phyloP scores from a whole-genome alignment of 176 grass and related monocot species.

The Metroxylon sagu region DNA sequence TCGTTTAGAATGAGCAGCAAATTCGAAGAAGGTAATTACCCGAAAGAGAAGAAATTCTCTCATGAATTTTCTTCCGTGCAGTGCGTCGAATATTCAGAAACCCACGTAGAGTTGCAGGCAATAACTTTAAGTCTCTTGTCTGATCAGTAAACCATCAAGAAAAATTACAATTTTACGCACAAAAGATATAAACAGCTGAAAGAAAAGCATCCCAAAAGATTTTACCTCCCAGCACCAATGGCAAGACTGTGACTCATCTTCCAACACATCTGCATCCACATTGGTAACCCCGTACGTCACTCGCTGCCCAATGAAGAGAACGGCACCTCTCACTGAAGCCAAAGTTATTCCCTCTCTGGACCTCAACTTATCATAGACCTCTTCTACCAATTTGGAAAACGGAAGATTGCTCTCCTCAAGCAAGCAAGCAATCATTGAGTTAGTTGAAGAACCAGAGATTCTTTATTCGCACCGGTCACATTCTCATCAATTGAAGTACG shows the following conservation, averaged over 20 bases:
- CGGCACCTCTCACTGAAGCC: constrained; percentile 39
- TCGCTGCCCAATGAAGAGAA: constrained; percentile 75
- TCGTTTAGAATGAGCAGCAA: too few relatives aligned
- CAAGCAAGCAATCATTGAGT: constrained; percentile 45
- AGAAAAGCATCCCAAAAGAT: not conserved
- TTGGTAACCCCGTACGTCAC: constrained; percentile 55
- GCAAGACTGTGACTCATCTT: constrained; percentile 59
- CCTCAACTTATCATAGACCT: constrained; percentile 50
- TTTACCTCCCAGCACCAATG: constrained; percentile 93
- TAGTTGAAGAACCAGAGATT: constrained; percentile 28
- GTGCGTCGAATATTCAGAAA: too few relatives aligned
- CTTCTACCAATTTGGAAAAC: constrained; percentile 46
- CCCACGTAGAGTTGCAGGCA: too few relatives aligned
- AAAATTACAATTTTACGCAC: too few relatives aligned
- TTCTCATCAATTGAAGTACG: constrained; percentile 33
- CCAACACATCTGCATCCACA: constrained; percentile 73
- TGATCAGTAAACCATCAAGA: too few relatives aligned
- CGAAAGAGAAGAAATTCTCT: too few relatives aligned
- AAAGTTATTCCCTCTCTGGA: constrained; percentile 30
- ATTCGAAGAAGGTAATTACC: too few relatives aligned
- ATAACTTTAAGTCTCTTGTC: too few relatives aligned
- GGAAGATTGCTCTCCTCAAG: constrained; percentile 68
- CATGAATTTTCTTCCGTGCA: too few relatives aligned
- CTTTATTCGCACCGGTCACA: constrained; percentile 41
- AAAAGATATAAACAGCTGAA: too few relatives aligned